Base-by-base conservation (phyloP, 441 rosid species). In the Erysimum cheiri region DNA sequence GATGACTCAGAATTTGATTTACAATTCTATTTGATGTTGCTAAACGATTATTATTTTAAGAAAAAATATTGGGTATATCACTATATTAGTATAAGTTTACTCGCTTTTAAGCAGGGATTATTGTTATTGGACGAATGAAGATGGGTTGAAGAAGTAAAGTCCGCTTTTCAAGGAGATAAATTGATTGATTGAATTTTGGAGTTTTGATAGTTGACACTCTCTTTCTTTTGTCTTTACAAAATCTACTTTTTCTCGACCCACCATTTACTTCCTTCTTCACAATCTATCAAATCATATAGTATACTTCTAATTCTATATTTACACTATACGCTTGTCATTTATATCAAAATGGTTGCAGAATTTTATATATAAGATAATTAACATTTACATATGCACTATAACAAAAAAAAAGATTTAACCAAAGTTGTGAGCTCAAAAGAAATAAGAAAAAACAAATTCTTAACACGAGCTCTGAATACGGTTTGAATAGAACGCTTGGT, bases 121-220 rank as follows among this genome's bases (percentile, higher is more conserved):
- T 41, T 50, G 28, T 71, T 62, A 19, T 56, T 35, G 63, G 35
- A 46, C 55, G 32, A 36, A 62, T 56, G 29, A 28, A 52, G 11
- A 67, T 22, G 29, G 5, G 24, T 19, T 12, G 67, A 73, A 52
- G 57, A 67, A 35, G 48, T 41, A 36, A 44, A 60, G 31, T 69
- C 65, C 70, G 46, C 12, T 55, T 74, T 69, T 31, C 78, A 74
- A 69, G 73, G 74, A 15, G 19, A 41, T 3, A 57, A 11, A 29
- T 31, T 68, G 78, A 68, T 74, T 74, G 73, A 74, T 68, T 61
- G 78, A 62, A 44, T 28, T 73, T 65, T 46, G 10, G 64, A 68
- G 62, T 67, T 66, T 67, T 54, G 58, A 28, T 33, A 17, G 43
- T 56, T 64, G 65, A 72, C 59, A 17, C 5, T 28, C 12, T 17